These are phyloP conservation scores for Golovinomyces cichoracearum DNA, from an alignment of 2,329 filamentous ascomycete genomes.

Conservation along the genomic window DNA sequence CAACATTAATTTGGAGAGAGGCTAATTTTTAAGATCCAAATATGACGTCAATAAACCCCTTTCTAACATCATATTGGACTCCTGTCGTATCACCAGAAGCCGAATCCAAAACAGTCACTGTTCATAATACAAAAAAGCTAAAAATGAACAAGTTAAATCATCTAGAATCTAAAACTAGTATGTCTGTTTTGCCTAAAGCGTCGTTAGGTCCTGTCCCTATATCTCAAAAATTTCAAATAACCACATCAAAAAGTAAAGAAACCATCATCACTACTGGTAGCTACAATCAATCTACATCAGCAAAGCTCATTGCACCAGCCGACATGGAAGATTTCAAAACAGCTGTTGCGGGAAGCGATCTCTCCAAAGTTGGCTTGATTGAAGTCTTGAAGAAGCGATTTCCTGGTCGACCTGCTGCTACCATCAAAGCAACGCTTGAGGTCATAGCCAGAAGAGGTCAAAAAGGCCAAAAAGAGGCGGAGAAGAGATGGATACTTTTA, in stretches of 20 bases:
- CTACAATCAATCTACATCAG: slow-evolving; percentile 5
- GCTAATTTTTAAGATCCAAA: slow-evolving; percentile 13
- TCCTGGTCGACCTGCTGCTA: slow-evolving; percentile 39
- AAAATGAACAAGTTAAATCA: too few relatives aligned
- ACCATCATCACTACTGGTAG: slow-evolving; percentile 3
- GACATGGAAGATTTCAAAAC: slow-evolving; percentile 29
- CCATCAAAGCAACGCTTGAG: slow-evolving; percentile 45
- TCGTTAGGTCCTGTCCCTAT: too few relatives aligned
- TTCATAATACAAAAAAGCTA: too few relatives aligned
- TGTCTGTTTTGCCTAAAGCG: too few relatives aligned
- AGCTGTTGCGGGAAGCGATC: slow-evolving; percentile 40
- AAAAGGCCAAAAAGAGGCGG: slow-evolving; percentile 23
- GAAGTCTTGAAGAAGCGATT: slow-evolving; percentile 54
- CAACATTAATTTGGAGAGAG: too few relatives aligned
- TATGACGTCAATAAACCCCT: slow-evolving; percentile 48
- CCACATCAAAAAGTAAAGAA: not conserved
- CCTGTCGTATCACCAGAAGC: not conserved
- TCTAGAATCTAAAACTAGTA: too few relatives aligned
- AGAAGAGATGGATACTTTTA: slow-evolving; percentile 11
- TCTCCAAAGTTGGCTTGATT: slow-evolving; percentile 48
- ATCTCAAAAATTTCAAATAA: not conserved
- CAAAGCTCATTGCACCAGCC: slow-evolving; percentile 9
- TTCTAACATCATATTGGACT: slow-evolving; percentile 57
- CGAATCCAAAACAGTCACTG: not conserved
- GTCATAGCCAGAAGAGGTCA: slow-evolving; percentile 30